A percentile compares a stretch with the other conserved stretches of the same genome.
These are phyloP conservation scores for Ogataea henricii DNA, from an alignment of 805 yeast species.

Conservation along the genomic window DNA sequence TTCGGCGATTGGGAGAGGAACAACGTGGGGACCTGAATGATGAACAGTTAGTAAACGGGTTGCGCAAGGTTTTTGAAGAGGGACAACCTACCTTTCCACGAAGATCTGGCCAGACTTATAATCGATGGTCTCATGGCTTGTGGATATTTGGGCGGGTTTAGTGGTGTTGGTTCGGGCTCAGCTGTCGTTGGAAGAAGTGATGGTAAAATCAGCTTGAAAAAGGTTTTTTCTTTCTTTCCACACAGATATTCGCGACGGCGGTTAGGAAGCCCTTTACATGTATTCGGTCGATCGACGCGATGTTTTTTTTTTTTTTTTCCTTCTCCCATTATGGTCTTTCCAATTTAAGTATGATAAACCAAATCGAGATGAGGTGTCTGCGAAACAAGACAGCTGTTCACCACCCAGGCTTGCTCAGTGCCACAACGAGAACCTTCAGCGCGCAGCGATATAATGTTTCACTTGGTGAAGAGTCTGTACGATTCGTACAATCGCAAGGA, in stretches of 20 bases:
- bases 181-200: background rate
- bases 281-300: slow-evolving; percentile 7
- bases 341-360: background rate
- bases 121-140: slow-evolving; percentile 42
- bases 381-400: background rate
- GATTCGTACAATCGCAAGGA: slow-evolving; percentile 18
- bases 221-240: background rate
- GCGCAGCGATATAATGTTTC: slow-evolving; percentile 13
- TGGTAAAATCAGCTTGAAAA: background rate
- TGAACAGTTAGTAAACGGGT: slow-evolving; percentile 8
- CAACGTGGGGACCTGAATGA: slow-evolving; percentile 77
- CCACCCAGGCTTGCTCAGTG: no score
- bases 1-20: slow-evolving; percentile 88
- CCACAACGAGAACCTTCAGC: background rate
- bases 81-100: slow-evolving; percentile 53
- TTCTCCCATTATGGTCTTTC: background rate
- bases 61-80: no score
- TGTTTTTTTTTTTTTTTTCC: background rate
- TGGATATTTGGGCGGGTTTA: background rate
- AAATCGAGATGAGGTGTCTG: slow-evolving; percentile 4
- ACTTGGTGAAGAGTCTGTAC: slow-evolving; percentile 18
- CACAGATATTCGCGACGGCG: background rate
- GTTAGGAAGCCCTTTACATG: background rate
- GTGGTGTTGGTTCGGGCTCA: background rate
- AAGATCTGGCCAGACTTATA: slow-evolving; percentile 49